A percentile compares a stretch with the other conserved stretches of the same genome.
Evolutionary conservation across 2,329 filamentous ascomycete genomes (phyloP).

Genomic region (Fusarium decemcellulare): DNA sequence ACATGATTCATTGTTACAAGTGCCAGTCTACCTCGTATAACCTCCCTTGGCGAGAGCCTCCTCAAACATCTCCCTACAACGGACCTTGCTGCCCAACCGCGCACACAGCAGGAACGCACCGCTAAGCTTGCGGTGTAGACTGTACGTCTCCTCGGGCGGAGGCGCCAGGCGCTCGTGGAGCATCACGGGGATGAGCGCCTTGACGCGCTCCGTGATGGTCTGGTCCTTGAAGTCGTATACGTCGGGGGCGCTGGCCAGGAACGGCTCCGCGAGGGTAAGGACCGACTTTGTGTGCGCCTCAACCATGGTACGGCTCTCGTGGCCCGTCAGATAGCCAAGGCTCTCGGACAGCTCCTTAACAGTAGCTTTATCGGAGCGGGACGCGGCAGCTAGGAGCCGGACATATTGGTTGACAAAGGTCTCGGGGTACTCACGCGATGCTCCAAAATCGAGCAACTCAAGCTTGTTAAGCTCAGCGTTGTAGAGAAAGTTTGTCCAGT

Average conservation of each 20-base stretch:
- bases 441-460: conserved; percentile 96
- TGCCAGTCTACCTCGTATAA: conserved; percentile 36
- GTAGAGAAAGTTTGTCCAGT: conserved; percentile 99
- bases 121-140: conserved; percentile 92
- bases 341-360: conserved; percentile 79
- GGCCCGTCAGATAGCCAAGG: conserved; percentile 92
- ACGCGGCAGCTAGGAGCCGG: conserved; percentile 83
- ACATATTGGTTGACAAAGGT: conserved; percentile 87
- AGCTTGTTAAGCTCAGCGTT: conserved; percentile 80
- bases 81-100: conserved; percentile 84
- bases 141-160: conserved; percentile 98
- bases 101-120: conserved; percentile 96
- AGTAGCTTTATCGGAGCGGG: conserved; percentile 74
- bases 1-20: conserved; percentile 26
- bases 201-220: conserved; percentile 95
- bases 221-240: conserved; percentile 94
- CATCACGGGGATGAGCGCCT: conserved; percentile 92
- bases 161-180: conserved; percentile 88
- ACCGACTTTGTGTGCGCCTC: conserved; percentile 92
- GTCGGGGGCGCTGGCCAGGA: conserved; percentile 80
- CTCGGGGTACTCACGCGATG: conserved; percentile 86
- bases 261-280: conserved; percentile 92
- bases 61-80: conserved; percentile 85
- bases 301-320: conserved; percentile 88
- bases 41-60: conserved; percentile 61